Evolutionary conservation across 2,329 filamentous ascomycete genomes (phyloP).

Genomic region (Scedosporium apiospermum): DNA sequence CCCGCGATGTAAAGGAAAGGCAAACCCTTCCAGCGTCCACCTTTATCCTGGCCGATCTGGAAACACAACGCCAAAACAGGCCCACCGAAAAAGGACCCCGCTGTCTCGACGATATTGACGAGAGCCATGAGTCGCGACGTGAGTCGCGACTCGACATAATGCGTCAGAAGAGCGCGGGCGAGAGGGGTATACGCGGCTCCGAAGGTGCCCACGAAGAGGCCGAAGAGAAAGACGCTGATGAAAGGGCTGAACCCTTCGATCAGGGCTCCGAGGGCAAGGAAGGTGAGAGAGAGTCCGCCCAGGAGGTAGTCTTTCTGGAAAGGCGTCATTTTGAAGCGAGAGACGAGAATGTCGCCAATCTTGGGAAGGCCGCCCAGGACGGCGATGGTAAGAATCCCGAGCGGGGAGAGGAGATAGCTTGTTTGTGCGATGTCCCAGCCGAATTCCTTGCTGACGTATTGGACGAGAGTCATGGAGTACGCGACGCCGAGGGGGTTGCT

Average conservation of each 20-base stretch:
- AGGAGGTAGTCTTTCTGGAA: constrained; percentile 29
- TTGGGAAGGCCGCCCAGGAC: constrained; percentile 26
- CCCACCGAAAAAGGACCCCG: constrained; percentile 29
- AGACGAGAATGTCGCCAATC: constrained; percentile 20
- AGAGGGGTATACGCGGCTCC: constrained; percentile 28
- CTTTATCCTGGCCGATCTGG: constrained; percentile 22
- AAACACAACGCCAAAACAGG: constrained; percentile 30
- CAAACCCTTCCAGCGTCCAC: constrained; percentile 26
- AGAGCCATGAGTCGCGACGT: constrained; percentile 32
- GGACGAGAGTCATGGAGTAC: constrained; percentile 25
- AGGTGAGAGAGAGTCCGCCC: constrained; percentile 20
- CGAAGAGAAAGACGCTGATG: constrained; percentile 24
- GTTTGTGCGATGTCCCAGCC: constrained; percentile 31
- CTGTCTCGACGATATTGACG: constrained; percentile 28
- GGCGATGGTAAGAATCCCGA: constrained; percentile 28
- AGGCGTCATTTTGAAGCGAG: constrained; percentile 22
- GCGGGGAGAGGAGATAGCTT: constrained; percentile 29
- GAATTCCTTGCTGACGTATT: constrained; percentile 35
- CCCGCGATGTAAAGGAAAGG: constrained; percentile 29
- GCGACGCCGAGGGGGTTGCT: constrained; percentile 24
- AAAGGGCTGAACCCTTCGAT: constrained; percentile 24
- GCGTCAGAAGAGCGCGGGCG: constrained; percentile 28
- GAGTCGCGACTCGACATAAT: constrained; percentile 25
- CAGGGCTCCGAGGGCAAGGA: constrained; percentile 22
- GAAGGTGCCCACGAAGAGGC: constrained; percentile 26